phyloP scores from a whole-genome alignment of 2,329 filamentous ascomycete genomes.

The Penicillium verrucosum region DNA sequence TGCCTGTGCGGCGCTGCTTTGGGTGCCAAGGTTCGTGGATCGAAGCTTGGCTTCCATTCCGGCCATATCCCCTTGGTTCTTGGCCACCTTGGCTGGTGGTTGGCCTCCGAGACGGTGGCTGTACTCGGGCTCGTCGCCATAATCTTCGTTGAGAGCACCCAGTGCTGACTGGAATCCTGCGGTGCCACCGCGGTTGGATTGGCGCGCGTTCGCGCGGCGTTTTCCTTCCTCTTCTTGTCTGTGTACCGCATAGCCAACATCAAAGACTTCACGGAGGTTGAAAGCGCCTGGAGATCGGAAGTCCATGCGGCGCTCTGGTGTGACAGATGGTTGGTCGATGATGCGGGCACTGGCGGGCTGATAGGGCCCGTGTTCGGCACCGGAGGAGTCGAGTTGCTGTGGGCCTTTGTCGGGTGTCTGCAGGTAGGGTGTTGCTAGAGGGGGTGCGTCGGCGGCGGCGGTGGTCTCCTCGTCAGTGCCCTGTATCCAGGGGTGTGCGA shows the following conservation, averaged over 20 bases:
- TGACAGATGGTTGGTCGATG: conserved; percentile 54
- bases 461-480: conserved; percentile 65
- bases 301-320: conserved; percentile 69
- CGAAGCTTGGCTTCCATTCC: conserved; percentile 84
- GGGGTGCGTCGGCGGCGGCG: conserved; percentile 66
- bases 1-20: conserved; percentile 60
- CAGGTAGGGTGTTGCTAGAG: conserved; percentile 64
- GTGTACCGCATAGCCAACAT: conserved; percentile 97
- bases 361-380: conserved; percentile 36
- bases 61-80: conserved; percentile 58
- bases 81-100: conserved; percentile 64
- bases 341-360: conserved; percentile 53
- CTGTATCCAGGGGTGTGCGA: conserved; percentile 91
- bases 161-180: conserved; percentile 62
- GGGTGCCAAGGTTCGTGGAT: conserved; percentile 68
- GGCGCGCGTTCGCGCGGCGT: conserved; percentile 75
- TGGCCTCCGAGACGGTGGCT: conserved; percentile 52
- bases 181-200: conserved; percentile 62
- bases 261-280: conserved; percentile 94
- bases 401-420: conserved; percentile 53
- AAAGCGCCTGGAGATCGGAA: conserved; percentile 94
- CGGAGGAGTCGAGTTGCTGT: conserved; percentile 55
- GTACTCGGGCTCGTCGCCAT: conserved; percentile 57
- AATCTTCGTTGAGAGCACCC: conserved; percentile 63
- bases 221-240: conserved; percentile 95